A percentile compares a stretch with the other conserved stretches of the same genome.
Conservation (phyloP, 305 asterid species). For the Nicotiana rustica region DNA sequence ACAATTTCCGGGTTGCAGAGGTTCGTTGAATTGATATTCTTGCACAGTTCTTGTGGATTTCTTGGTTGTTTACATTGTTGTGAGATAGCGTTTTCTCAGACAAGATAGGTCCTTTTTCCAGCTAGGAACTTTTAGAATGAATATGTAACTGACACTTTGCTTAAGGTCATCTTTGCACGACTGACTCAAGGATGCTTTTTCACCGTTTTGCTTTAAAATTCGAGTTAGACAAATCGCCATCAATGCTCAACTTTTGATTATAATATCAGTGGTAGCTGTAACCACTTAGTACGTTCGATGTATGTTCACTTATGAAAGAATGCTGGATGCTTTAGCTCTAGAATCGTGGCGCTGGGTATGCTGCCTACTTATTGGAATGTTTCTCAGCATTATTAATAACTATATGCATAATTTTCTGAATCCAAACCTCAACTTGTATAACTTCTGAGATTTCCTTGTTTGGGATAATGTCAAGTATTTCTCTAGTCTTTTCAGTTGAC, state of each 20-base stretch:
- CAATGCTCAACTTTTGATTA: conserved; percentile 6
- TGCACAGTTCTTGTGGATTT: not conserved
- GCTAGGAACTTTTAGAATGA: too few relatives aligned
- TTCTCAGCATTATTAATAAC: not conserved
- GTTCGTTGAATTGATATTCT: conserved; percentile 34
- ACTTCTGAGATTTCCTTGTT: conserved; percentile 6
- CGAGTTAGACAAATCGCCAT: not conserved
- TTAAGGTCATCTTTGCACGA: not conserved
- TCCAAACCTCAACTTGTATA: conserved; percentile 18
- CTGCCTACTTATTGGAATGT: not conserved
- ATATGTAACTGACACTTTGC: not conserved
- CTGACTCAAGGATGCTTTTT: conserved; percentile 1
- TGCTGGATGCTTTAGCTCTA: not conserved
- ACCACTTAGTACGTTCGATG: not conserved
- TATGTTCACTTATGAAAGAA: conserved; percentile 24
- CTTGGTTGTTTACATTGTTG: not conserved
- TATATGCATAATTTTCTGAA: conserved; percentile 2
- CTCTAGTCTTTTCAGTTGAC: not conserved
- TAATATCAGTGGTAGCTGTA: conserved; percentile 10
- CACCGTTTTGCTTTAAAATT: not conserved
- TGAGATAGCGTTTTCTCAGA: too few relatives aligned
- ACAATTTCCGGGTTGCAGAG: conserved; percentile 42
- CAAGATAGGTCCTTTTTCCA: too few relatives aligned
- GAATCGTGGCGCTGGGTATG: not conserved
- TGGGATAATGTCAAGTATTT: not conserved